Base-by-base conservation (phyloP, 805 yeast genomes). In the Barnettozyma vustinii region DNA sequence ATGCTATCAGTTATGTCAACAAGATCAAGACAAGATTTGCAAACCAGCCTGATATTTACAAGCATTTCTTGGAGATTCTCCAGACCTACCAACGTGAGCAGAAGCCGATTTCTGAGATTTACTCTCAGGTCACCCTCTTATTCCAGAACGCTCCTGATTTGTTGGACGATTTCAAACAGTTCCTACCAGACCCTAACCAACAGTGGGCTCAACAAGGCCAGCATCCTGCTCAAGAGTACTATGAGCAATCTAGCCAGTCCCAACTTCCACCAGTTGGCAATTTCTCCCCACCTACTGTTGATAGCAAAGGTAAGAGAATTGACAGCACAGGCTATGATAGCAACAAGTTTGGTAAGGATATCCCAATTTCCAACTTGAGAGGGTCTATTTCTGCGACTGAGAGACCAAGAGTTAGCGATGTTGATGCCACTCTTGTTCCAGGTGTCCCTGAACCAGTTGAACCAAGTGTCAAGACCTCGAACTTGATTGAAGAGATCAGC, bases 31-130 rank as follows among this genome's bases (percentile, higher is more conserved):
- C 90, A 48, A 79, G 98, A 53, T 94, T 90, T 66, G 86, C 96
- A 19, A 79, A 83, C 60, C 96, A 91, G 66, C 99, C 99, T 1
- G 97, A 92, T 60, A 89, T 91, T 50, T 94, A 94, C 73, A 94
- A 94, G 69, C 90, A 84, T 58, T 94, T 94, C 58, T 73, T 95
- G 67, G 99, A 94, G 65, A 94, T 92, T 50, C 72, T 94, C 58
- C 99, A 94, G 66, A 92, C 97, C 42, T 94, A 92, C 64, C 99
- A 94, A 71, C 81, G 96, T 55, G 99, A 92, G 62, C 96, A 90
- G 63, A 86, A 89, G 62, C 96, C 97, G 43, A 94, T 94, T 46
- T 84, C 88, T 45, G 98, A 94, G 62, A 99, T 94, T 12, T 94
- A 94, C 61, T 85, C 88, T 48, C 97, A 94, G 64, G 97, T 94